A percentile compares a stretch with the other conserved stretches of the same genome.
These are phyloP conservation scores for Chaetomidium leptoderma DNA, from an alignment of 495 filamentous ascomycete genomes.

Conservation along the genomic window DNA sequence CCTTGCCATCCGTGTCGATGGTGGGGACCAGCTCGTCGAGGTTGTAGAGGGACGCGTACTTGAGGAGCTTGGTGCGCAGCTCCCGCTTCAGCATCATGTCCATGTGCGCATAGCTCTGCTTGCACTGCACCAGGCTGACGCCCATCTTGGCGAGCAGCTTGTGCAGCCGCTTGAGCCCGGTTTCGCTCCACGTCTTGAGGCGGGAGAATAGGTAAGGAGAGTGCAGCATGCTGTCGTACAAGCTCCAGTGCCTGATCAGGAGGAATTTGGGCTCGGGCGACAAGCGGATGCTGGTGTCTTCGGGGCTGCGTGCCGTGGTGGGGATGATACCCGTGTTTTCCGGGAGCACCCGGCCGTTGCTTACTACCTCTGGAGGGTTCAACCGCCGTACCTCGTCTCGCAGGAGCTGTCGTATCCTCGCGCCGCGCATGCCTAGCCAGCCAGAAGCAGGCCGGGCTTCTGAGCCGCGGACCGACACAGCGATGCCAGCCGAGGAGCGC, in stretches of 20 bases:
- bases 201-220: slow-evolving; percentile 91
- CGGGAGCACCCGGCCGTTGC: slow-evolving; percentile 41
- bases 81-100: slow-evolving; percentile 94
- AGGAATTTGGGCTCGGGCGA: slow-evolving; percentile 94
- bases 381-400: slow-evolving; percentile 92
- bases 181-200: slow-evolving; percentile 91
- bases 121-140: slow-evolving; percentile 86
- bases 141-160: slow-evolving; percentile 98
- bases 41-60: slow-evolving; percentile 85
- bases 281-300: slow-evolving; percentile 85
- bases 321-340: slow-evolving; percentile 76
- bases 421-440: slow-evolving; percentile 79
- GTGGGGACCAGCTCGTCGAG: slow-evolving; percentile 84
- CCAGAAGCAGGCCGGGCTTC: slow-evolving; percentile 56
- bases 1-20: slow-evolving; percentile 54
- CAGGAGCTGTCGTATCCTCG: slow-evolving; percentile 75
- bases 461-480: slow-evolving; percentile 56
- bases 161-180: slow-evolving; percentile 83
- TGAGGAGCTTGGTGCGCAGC: slow-evolving; percentile 76
- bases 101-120: slow-evolving; percentile 96
- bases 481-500: slow-evolving; percentile 72
- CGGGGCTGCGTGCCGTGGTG: slow-evolving; percentile 80
- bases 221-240: slow-evolving; percentile 98
- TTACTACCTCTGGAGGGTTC: slow-evolving; percentile 72
- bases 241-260: slow-evolving; percentile 89